phyloP scores from a whole-genome alignment of 306 rosid genomes.

The Vigna reflexopilosa region DNA sequence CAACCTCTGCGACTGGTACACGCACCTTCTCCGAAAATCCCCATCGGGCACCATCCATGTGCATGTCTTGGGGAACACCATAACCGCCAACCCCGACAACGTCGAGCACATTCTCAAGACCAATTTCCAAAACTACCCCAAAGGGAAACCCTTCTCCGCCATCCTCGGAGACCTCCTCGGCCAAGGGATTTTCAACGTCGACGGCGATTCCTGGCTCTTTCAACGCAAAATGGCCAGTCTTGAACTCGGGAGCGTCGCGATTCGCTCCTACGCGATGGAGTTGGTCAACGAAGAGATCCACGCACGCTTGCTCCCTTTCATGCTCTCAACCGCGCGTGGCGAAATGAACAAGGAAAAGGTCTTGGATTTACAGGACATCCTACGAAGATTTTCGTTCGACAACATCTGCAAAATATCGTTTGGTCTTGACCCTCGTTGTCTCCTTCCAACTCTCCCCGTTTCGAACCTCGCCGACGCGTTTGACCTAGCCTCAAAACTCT shows the following conservation, averaged over 20 bases:
- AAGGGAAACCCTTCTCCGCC: constrained; percentile 73
- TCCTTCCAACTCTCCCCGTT: constrained; percentile 50
- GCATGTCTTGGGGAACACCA: constrained; percentile 69
- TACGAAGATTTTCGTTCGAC: constrained; percentile 80
- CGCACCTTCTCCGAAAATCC: constrained; percentile 69
- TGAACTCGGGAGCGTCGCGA: constrained; percentile 71
- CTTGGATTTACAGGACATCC: constrained; percentile 76
- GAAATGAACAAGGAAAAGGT: neutral
- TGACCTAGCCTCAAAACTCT: constrained; percentile 65
- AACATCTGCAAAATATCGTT: constrained; percentile 75
- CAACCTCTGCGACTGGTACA: constrained; percentile 81
- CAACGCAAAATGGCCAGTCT: constrained; percentile 87
- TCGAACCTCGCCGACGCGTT: constrained; percentile 63
- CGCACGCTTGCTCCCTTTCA: constrained; percentile 57
- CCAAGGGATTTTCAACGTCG: constrained; percentile 83
- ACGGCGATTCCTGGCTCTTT: constrained; percentile 72
- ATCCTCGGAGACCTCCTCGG: constrained; percentile 91
- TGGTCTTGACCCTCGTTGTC: constrained; percentile 87
- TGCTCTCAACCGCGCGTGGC: constrained; percentile 6
- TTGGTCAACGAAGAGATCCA: constrained; percentile 56
- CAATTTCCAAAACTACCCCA: constrained; percentile 78
- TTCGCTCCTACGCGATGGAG: constrained; percentile 69
- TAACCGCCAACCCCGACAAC: constrained; percentile 76
- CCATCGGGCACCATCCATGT: constrained; percentile 64
- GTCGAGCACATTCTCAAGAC: constrained; percentile 80